phyloP scores from a whole-genome alignment of 2,329 filamentous ascomycete species.

The Curvularia lunata region DNA sequence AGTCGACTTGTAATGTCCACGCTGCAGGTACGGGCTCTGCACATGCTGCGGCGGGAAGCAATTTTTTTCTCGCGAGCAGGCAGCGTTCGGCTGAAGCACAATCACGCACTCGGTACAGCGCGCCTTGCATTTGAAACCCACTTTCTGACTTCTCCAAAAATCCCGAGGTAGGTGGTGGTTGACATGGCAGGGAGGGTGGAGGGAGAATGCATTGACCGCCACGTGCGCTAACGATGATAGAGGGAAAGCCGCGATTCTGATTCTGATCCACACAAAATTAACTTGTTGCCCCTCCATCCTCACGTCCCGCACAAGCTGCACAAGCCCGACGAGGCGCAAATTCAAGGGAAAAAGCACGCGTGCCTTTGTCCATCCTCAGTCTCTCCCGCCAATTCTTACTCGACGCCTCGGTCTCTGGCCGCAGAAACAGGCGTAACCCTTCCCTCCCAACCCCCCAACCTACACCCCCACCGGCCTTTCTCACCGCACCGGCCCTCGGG shows the following conservation, averaged over 20 bases:
- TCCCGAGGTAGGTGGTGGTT: neutral
- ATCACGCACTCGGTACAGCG: neutral
- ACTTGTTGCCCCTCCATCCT: conserved; percentile 24
- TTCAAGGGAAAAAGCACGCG: conserved; percentile 22
- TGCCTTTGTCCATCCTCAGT: conserved; percentile 18
- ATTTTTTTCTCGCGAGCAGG: neutral
- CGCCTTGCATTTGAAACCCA: too few species aligned
- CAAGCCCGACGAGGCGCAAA: conserved; percentile 36
- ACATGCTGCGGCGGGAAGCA: conserved; percentile 3
- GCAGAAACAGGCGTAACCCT: conserved; percentile 18
- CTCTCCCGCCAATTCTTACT: conserved; percentile 19
- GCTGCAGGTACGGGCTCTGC: conserved; percentile 17
- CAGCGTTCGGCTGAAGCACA: too few species aligned
- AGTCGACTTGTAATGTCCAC: conserved; percentile 2
- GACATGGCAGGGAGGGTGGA: conserved; percentile 1
- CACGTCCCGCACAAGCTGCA: conserved; percentile 35
- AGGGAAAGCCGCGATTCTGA: conserved; percentile 22
- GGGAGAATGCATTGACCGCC: conserved; percentile 18
- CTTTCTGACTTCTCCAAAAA: neutral
- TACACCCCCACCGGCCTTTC: conserved; percentile 25
- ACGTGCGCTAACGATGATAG: conserved; percentile 23
- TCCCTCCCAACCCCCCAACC: conserved; percentile 9
- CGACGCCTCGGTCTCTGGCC: conserved; percentile 23
- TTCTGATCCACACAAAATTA: conserved; percentile 27
- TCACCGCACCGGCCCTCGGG: conserved; percentile 27